These are phyloP conservation scores for Citrus hindsii DNA, from an alignment of 345 rosid species.

Conservation along the genomic window DNA sequence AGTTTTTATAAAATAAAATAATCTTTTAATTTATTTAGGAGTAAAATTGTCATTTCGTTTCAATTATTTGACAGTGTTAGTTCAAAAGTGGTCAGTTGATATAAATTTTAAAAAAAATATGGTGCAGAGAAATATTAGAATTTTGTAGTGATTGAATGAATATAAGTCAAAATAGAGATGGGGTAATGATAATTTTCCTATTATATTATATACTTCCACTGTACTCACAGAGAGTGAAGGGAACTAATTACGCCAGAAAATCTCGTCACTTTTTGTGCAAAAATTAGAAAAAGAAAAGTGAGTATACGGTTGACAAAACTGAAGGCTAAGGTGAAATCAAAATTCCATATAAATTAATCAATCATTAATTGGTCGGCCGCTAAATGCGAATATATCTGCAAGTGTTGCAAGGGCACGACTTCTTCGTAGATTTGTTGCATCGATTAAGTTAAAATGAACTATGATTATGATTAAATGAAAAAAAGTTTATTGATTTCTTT, in stretches of 20 bases:
- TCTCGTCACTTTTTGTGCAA: background rate
- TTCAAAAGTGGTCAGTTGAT: too few relatives aligned
- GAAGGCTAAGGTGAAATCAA: background rate
- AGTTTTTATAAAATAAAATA: too few relatives aligned
- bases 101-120: too few relatives aligned
- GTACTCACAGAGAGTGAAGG: background rate
- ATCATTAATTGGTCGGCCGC: background rate
- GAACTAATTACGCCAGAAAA: background rate
- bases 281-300: background rate
- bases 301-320: background rate
- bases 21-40: too few relatives aligned
- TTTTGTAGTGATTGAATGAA: too few relatives aligned
- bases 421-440: background rate
- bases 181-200: too few relatives aligned
- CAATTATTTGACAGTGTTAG: too few relatives aligned
- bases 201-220: background rate
- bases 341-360: background rate
- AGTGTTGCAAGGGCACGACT: background rate
- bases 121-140: too few relatives aligned
- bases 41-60: too few relatives aligned
- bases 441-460: background rate
- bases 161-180: too few relatives aligned
- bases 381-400: slow-evolving; percentile 1
- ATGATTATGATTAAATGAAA: background rate
- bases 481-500: background rate